Evolutionary conservation across 2,329 filamentous ascomycete species (phyloP).

Genomic region (Ophiostoma sp.): DNA sequence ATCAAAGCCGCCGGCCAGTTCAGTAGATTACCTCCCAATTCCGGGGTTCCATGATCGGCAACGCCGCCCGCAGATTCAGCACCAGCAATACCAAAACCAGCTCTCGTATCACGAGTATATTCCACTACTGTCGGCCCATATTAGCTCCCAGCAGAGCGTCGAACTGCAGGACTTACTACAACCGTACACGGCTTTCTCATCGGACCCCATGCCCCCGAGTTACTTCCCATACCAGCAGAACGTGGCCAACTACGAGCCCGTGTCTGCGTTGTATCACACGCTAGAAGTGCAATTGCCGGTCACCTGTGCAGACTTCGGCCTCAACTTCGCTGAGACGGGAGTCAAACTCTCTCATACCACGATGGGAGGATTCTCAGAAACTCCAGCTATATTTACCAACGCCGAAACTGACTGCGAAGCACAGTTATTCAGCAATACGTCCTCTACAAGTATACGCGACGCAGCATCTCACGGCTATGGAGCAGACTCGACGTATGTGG

Average conservation of each 20-base stretch:
- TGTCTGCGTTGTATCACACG: background rate
- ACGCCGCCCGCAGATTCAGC: background rate
- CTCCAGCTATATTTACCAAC: background rate
- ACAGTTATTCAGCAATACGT: background rate
- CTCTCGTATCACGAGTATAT: no score
- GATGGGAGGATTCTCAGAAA: background rate
- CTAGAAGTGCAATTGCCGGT: no score
- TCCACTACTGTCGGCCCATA: no score
- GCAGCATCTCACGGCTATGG: background rate
- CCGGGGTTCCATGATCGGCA: no score
- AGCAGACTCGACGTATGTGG: background rate
- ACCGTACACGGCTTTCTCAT: no score
- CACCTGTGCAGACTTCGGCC: background rate
- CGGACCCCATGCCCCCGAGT: background rate
- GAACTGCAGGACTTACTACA: no score
- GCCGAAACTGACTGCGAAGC: background rate
- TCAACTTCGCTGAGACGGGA: background rate
- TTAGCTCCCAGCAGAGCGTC: no score
- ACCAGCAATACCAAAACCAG: background rate
- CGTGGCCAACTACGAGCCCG: background rate
- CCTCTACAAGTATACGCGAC: background rate
- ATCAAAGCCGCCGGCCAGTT: background rate
- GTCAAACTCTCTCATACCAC: background rate
- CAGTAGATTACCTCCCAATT: background rate
- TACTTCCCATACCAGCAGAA: background rate